Base-by-base conservation (phyloP, 2,329 filamentous ascomycete species). In the Apiospora malaysiana region DNA sequence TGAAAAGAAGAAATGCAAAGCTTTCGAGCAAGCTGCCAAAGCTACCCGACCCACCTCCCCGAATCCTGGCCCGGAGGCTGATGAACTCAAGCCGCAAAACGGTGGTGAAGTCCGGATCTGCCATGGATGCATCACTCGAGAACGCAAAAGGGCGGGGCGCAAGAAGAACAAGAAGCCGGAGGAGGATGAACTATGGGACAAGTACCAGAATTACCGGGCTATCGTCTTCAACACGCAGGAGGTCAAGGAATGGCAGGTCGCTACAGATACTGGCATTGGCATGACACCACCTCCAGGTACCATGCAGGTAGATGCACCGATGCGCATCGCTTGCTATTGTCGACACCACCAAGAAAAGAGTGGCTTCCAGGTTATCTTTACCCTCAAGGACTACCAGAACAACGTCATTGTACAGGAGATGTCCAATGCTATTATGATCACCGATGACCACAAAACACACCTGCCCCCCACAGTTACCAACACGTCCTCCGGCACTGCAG, bases 291-390 rank as follows among this genome's bases (percentile, higher is more conserved):
- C 71, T 25, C 71, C 71, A 86, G 90, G 89, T 68, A 89, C 92
- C 8, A 90, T 94, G 84, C 92, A 94, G 77, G 91, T 97, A 27
- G 92, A 95, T 75, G 90, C 94, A 2, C 94, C 94, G 0, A 97
- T 98, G 95, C 92, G 95, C 12, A 98, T 99, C 77, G 94, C 95
- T 32, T 99, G 95, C 81, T 99, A 98, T 82, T 98, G 95, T 82
- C 91, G 95, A 25, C 95, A 99, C 79, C 95, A 98, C 76, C 91
- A 92, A 72, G 96, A 98, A 82, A 98, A 98, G 83, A 85, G 92
- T 75, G 95, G 95, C 1, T 99, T 98, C 82, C 86, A 88, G 74
- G 94, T 98, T 76, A 97, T 99, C 73, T 97, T 98, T 82, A 98
- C 95, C 1, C 87, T 99, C 77, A 97, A 95, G 79, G 94, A 98